A percentile compares a stretch with the other conserved stretches of the same genome.
These are phyloP conservation scores for Backusella circina DNA, from an alignment of 192 early-diverging fungal species.

Conservation along the genomic window DNA sequence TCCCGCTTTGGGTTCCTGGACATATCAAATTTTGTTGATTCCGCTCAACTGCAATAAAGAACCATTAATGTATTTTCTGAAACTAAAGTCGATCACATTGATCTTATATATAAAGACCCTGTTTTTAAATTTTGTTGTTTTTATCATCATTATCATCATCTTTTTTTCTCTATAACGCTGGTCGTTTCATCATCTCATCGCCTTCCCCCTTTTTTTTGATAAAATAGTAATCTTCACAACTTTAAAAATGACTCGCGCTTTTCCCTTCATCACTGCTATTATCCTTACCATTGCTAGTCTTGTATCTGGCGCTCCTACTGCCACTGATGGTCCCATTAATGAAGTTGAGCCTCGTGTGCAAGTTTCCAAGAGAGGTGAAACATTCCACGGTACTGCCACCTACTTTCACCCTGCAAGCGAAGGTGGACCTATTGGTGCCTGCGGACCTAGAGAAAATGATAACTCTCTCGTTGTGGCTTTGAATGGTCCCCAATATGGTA, in stretches of 20 bases:
- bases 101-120: background rate
- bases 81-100: background rate
- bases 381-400: conserved; percentile 17
- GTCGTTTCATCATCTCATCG: conserved; percentile 10
- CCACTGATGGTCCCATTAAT: background rate
- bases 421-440: conserved; percentile 20
- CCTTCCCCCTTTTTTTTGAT: too few relatives aligned
- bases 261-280: background rate
- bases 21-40: background rate
- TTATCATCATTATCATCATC: background rate
- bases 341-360: conserved; percentile 1
- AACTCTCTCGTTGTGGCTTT: conserved; percentile 19
- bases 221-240: too few relatives aligned
- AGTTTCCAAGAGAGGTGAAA: background rate
- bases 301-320: background rate
- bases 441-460: conserved; percentile 21
- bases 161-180: conserved; percentile 16
- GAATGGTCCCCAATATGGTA: conserved; percentile 24
- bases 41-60: too few relatives aligned
- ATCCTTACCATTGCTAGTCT: background rate
- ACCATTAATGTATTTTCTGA: background rate
- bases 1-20: background rate
- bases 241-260: background rate
- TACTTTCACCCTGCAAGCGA: conserved; percentile 27
- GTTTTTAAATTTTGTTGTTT: background rate